A percentile compares a stretch with the other conserved stretches of the same genome.
Conservation (phyloP, 495 filamentous ascomycete species). For the Podospora appendiculata region DNA sequence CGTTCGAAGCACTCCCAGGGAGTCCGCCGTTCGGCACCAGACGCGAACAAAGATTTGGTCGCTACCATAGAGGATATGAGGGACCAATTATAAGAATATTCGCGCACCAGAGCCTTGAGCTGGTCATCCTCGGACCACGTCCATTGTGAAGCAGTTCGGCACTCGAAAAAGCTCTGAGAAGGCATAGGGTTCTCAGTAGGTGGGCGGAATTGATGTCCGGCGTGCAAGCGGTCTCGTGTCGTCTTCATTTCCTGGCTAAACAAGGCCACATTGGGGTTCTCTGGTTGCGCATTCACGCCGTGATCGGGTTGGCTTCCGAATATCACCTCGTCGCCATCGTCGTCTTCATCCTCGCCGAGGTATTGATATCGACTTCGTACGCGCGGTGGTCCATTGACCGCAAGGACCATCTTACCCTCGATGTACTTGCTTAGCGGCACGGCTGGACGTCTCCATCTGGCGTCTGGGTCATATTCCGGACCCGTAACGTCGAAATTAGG, state of each 20-base stretch:
- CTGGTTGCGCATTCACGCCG: constrained; percentile 48
- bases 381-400: constrained; percentile 54
- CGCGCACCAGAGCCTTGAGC: constrained; percentile 72
- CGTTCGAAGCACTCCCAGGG: constrained; percentile 99
- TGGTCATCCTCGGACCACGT: constrained; percentile 82
- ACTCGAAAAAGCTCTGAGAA: constrained; percentile 80
- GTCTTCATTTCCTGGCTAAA: constrained; percentile 86
- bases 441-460: constrained; percentile 65
- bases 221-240: constrained; percentile 83
- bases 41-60: constrained; percentile 65
- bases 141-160: constrained; percentile 81
- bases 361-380: constrained; percentile 79
- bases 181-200: constrained; percentile 87
- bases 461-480: constrained; percentile 55
- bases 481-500: constrained; percentile 47
- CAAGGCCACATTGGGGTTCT: constrained; percentile 71
- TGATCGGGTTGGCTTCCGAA: constrained; percentile 36
- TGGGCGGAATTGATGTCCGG: constrained; percentile 88
- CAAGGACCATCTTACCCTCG: constrained; percentile 67
- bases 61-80: constrained; percentile 75
- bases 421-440: constrained; percentile 84
- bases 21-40: constrained; percentile 81
- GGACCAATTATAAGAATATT: constrained; percentile 96
- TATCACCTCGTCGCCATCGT: constrained; percentile 41
- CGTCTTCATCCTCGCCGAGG: constrained; percentile 56